Evolutionary conservation across 108 stramenopile genomes (phyloP), one percentile per base, ranked within the genome.

Genomic region (Pseudonitzschia delicatissima): DNA sequence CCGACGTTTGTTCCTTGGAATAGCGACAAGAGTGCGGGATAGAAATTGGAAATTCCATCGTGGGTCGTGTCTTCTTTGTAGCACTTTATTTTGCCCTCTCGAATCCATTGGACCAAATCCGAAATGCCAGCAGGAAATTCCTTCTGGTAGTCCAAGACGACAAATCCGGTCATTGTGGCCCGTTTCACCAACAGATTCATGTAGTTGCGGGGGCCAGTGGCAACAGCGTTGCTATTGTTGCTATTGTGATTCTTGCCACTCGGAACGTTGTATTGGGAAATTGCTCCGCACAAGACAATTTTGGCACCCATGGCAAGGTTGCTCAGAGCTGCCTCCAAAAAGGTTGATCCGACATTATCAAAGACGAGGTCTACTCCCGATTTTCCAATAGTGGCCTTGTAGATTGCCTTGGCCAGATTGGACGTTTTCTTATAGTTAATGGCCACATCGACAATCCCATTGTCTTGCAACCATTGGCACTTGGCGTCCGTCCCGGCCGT

Each of bases 201-300:
- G 34, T 81, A 81, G 17, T 69, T 68, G 6, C 35, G 33, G 7
- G 80, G 80, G 5, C 80, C 80, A 5, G 53, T 48, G 2, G 47
- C n/a, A 17, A 44, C 7, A 73, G 68, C 9, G 0, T 20, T 20
- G 6, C 25, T 18, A 32, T 21, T 28, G 7, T n/a, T 18, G 13
- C 2, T 57, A 9, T 57, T 21, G n/a, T n/a, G n/a, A n/a, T n/a
- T n/a, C n/a, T n/a, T n/a, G 12, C 71, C 28, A 49, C 62, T 69
- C 5, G 71, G 71, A 67, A 18, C 53, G 62, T 57, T 52, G 65
- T 82, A 82, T 52, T 74, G 76, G 31, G 60, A 64, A 3, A 76
- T 67, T 23, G 83, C 83, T 36, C 83, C 83, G 50, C 83, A 84
- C 57, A 85, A 48, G 27, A 78, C 83, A 8, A 84, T 37, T 4